Percentiles rank a stretch among this genome's conserved stretches.
These are phyloP conservation scores for Xylaria cubensis DNA, from an alignment of 495 filamentous ascomycete genomes.

Conservation along the genomic window DNA sequence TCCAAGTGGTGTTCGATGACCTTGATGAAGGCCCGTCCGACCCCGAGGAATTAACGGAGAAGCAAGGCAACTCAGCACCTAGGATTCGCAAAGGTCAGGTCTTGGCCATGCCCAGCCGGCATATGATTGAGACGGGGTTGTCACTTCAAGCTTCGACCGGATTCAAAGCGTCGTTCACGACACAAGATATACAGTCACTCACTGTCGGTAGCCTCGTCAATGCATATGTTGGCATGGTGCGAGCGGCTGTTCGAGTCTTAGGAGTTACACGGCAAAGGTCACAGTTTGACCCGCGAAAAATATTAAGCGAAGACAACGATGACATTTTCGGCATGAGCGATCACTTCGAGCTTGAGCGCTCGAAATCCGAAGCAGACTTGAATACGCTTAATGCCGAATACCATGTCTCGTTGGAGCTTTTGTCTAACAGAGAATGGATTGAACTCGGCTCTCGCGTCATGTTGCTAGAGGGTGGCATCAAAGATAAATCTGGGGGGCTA, in stretches of 20 bases:
- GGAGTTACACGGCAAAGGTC: slow-evolving; percentile 40
- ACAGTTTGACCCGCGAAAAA: slow-evolving; percentile 30
- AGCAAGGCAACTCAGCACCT: slow-evolving; percentile 43
- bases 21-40: slow-evolving; percentile 31
- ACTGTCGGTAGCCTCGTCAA: slow-evolving; percentile 67
- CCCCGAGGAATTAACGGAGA: slow-evolving; percentile 26
- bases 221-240: slow-evolving; percentile 85
- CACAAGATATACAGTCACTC: slow-evolving; percentile 47
- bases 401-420: slow-evolving; percentile 76
- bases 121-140: slow-evolving; percentile 54
- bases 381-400: slow-evolving; percentile 50
- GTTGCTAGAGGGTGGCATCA: slow-evolving; percentile 65
- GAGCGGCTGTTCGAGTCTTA: slow-evolving; percentile 74
- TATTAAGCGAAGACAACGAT: slow-evolving; percentile 50
- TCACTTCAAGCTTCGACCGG: slow-evolving; percentile 62
- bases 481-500: slow-evolving; percentile 65
- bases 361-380: slow-evolving; percentile 42
- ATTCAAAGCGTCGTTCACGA: slow-evolving; percentile 57
- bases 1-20: slow-evolving; percentile 72
- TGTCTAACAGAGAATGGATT: slow-evolving; percentile 82
- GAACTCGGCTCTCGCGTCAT: slow-evolving; percentile 80
- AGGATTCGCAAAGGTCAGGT: slow-evolving; percentile 87
- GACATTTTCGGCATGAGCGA: slow-evolving; percentile 73
- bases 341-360: slow-evolving; percentile 50
- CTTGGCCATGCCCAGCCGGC: slow-evolving; percentile 62